Evolutionary conservation across 2,329 filamentous ascomycete species (phyloP).

Genomic region (Colletotrichum salicis): DNA sequence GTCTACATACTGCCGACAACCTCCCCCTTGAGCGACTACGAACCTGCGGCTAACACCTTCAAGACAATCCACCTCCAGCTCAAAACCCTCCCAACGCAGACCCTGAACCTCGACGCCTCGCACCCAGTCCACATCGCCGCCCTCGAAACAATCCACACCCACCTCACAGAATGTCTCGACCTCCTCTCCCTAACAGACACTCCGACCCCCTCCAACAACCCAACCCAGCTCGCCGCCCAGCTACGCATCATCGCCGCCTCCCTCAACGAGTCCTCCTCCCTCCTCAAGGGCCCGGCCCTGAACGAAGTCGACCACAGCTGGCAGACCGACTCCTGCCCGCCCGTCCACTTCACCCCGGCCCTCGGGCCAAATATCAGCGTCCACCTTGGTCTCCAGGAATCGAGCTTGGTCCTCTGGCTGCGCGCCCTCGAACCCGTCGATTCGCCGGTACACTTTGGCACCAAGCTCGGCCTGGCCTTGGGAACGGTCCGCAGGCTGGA

Average conservation of each 20-base stretch:
- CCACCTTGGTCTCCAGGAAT: slow-evolving; percentile 76
- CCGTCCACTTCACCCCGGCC: slow-evolving; percentile 55
- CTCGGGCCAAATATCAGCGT: slow-evolving; percentile 76
- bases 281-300: slow-evolving; percentile 65
- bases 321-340: slow-evolving; percentile 55
- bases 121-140: slow-evolving; percentile 72
- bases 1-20: slow-evolving; percentile 44
- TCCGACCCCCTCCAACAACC: slow-evolving; percentile 67
- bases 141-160: slow-evolving; percentile 76
- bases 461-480: slow-evolving; percentile 77
- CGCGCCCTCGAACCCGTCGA: slow-evolving; percentile 76
- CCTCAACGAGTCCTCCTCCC: slow-evolving; percentile 60
- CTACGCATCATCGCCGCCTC: slow-evolving; percentile 66
- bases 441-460: slow-evolving; percentile 69
- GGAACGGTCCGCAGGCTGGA: slow-evolving; percentile 71
- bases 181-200: slow-evolving; percentile 72
- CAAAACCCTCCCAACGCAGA: slow-evolving; percentile 69
- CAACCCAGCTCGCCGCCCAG: slow-evolving; percentile 64
- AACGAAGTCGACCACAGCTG: slow-evolving; percentile 54
- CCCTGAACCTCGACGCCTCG: slow-evolving; percentile 58
- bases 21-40: neutral
- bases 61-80: slow-evolving; percentile 83
- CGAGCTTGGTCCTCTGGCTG: slow-evolving; percentile 74
- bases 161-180: slow-evolving; percentile 85
- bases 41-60: neutral